phyloP scores from a whole-genome alignment of 2,329 filamentous ascomycete species.

The Trichoderma gracile region DNA sequence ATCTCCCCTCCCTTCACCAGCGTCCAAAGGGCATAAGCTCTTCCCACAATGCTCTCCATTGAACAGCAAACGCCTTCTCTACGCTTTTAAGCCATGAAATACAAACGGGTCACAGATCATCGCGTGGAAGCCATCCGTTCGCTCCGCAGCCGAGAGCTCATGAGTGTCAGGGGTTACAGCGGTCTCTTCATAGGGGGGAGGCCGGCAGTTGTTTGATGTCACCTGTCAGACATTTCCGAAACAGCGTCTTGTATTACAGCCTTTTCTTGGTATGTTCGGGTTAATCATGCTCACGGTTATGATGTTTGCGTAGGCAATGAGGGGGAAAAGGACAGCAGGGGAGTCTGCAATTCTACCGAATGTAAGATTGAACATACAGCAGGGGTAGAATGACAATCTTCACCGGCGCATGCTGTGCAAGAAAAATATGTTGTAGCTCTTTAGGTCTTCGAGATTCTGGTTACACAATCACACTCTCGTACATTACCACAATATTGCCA shows the following conservation, averaged over 20 bases:
- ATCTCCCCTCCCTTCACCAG: not conserved
- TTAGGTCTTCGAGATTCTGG: no score
- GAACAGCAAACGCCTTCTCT: not conserved
- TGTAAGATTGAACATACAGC: no score
- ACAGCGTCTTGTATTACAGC: not conserved
- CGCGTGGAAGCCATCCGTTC: constrained; percentile 14
- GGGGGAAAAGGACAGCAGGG: not conserved
- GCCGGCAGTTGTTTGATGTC: constrained; percentile 24
- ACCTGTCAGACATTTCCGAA: constrained; percentile 26
- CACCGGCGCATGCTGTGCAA: no score
- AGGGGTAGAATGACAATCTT: no score
- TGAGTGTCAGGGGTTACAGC: not conserved
- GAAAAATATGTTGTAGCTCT: no score
- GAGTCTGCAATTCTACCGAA: no score
- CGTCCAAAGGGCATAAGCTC: not conserved
- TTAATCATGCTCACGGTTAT: not conserved
- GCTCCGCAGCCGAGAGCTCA: constrained; percentile 17
- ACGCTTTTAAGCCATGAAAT: not conserved
- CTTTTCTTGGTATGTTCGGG: not conserved
- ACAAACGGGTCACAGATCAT: not conserved
- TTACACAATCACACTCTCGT: not conserved
- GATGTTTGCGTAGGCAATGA: not conserved
- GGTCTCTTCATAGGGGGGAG: not conserved
- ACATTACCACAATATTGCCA: not conserved
- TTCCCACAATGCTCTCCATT: not conserved